Evolutionary conservation across 768 basidiomycete genomes (phyloP), one percentile per base, ranked within the genome.

Genomic region (Cubamyces sp.): DNA sequence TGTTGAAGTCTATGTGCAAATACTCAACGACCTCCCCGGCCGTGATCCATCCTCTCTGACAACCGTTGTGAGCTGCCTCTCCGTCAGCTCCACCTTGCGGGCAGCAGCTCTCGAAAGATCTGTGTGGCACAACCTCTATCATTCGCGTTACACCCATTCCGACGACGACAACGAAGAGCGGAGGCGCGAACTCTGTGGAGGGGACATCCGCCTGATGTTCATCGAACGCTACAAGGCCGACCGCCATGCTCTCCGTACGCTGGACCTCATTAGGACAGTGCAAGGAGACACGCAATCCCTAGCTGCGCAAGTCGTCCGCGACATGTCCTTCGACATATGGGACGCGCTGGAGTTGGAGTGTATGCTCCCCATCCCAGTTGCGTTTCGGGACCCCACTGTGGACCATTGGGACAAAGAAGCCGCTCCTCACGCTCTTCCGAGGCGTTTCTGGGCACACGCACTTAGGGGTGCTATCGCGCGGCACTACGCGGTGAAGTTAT

Each of bases 41-140:
- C 42, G 15, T 23, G 54, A 64, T 3, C 54, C 40, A 23, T 26
- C 47, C 26, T 47, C 28, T n/a, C 63, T 74, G 18, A 69, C 64
- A 57, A 76, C 79, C 1, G 70, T 87, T 28, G 66, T 72, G 16
- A 75, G 72, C 43, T 86, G 79, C 69, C 73, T 79, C 28, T 70
- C 60, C 56, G 68, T 74, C 1, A 82, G 71, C 64, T 70, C 73
- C 0, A 60, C 76, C 19, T 71, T 85, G n/a, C 74, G 75, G 26
- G 77, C 77, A 57, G 85, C 81, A 5, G 81, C 82, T 3, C 74
- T 72, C 15, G 23, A 77, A 2, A 57, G 79, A 0, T 56, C 67
- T 5, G 55, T 87, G 37, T 88, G 87, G 87, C 74, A 82, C 65
- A 68, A 77, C 0, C 83, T 84, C 56, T 88, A 87, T 69, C 74